Percentiles rank a stretch among this genome's conserved stretches.
These are phyloP conservation scores for Flaveria trinervia DNA, from an alignment of 129 eudicot species.

Conservation along the genomic window DNA sequence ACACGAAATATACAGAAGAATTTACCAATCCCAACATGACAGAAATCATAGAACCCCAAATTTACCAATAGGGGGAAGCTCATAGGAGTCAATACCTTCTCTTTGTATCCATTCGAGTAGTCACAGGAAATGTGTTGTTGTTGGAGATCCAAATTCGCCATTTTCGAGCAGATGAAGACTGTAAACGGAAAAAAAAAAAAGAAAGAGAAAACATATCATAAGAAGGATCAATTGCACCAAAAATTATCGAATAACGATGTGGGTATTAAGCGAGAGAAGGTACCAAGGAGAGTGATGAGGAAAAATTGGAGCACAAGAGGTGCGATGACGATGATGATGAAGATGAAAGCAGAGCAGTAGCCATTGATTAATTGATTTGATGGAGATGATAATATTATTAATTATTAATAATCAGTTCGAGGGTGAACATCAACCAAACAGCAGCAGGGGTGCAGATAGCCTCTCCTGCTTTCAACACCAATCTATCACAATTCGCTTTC, in stretches of 20 bases:
- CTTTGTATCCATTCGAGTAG: constrained; percentile 27
- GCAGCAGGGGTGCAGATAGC: too few species aligned
- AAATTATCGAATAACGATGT: background rate
- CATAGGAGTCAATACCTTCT: constrained; percentile 36
- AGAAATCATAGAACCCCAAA: background rate
- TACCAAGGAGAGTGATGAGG: background rate
- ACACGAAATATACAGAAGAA: background rate
- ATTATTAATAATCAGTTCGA: too few species aligned
- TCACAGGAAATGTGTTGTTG: constrained; percentile 20
- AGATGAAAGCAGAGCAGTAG: constrained; percentile 21
- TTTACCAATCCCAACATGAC: constrained; percentile 1
- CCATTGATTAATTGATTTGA: background rate
- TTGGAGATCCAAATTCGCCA: constrained; percentile 21
- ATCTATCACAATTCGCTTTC: background rate
- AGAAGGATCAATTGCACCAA: background rate
- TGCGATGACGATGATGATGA: constrained; percentile 12
- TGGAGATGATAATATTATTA: too few species aligned
- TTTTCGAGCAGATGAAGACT: constrained; percentile 30
- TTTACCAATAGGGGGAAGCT: background rate
- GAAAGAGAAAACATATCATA: background rate
- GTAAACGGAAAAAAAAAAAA: constrained; percentile 10
- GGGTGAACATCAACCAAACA: background rate
- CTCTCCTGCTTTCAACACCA: too few species aligned
- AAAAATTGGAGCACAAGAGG: constrained; percentile 12
- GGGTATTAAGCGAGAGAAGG: background rate